These are phyloP conservation scores for Fusarium sambucinum DNA, from an alignment of 2,329 filamentous ascomycete species.

Conservation along the genomic window DNA sequence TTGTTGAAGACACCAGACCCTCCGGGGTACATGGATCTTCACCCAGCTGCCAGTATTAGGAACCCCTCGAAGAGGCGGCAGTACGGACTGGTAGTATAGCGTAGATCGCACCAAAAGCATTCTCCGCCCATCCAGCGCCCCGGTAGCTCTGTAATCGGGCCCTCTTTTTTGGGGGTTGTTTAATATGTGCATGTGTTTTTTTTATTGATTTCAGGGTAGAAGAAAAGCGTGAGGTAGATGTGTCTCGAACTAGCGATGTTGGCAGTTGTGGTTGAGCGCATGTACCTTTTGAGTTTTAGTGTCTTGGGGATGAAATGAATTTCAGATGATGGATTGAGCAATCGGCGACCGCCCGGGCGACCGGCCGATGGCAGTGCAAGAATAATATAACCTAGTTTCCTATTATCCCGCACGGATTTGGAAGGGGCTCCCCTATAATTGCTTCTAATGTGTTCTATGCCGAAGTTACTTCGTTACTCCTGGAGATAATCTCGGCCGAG, in stretches of 20 bases:
- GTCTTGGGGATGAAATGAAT: not conserved
- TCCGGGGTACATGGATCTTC: not conserved
- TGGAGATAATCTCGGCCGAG: not conserved
- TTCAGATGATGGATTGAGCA: not conserved
- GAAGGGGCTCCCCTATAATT: no score
- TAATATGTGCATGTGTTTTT: not conserved
- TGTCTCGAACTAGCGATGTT: not conserved
- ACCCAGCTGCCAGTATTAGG: not conserved
- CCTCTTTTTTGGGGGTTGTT: not conserved
- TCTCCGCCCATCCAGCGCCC: not conserved
- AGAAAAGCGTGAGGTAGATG: not conserved
- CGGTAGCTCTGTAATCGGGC: not conserved
- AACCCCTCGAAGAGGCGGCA: not conserved
- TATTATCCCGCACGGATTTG: no score
- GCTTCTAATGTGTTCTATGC: no score
- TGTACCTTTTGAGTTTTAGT: not conserved
- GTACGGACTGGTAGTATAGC: not conserved
- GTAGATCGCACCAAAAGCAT: not conserved
- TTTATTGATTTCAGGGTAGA: rapidly evolving
- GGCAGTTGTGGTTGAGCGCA: not conserved
- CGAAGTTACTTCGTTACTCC: not conserved
- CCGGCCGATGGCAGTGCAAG: no score
- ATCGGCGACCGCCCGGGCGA: not conserved
- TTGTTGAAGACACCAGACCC: not conserved
- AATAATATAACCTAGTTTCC: no score